Evolutionary conservation across 805 yeast genomes (phyloP), one percentile per base, ranked within the genome.

Genomic region (Yarrowia porcina): DNA sequence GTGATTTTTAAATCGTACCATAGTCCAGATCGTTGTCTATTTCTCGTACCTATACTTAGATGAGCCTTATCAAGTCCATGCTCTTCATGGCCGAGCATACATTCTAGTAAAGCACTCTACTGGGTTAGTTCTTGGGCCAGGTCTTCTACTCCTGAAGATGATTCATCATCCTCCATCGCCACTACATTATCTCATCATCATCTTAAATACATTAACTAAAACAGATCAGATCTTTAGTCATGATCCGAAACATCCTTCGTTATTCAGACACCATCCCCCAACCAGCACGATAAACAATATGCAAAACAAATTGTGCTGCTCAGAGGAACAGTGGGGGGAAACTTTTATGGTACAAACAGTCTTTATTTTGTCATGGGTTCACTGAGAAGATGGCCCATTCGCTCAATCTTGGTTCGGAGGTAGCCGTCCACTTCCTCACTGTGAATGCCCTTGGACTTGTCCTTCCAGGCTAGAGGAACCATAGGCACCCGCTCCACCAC

Each of bases 401-500:
- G 81, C 74, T 93, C 97, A 61, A 93, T 89, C 76, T 94, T 94
- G 0, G 99, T 94, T 70, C 94, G 83, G 64, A 94, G 77, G 71
- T 94, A 94, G 1, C 96, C 96, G 69, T 94, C 97, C 32, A 94
- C 88, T 75, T 94, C 99, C 65, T 81, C 82, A 35, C 92, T 83
- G 67, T 86, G 81, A 65, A 94, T 88, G 7, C 98, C 98, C n/a
- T 72, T 73, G 23, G 75, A 74, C 62, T 79, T 78, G 64, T 77
- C 73, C 71, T 81, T 81, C 99, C 99, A 94, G 8, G 97, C 92
- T 63, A 92, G 80, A 13, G 99, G 99, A 3, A 94, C 83, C 99
- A 94, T 94, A 36, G 99, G 97, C 2, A 93, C 91, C 67, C 99
- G 83, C 73, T 93, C 94, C 25, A 82, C 80, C 45, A 96, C 98